phyloP scores from a whole-genome alignment of 208 protist genomes.

The Acanthamoeba healyi region DNA sequence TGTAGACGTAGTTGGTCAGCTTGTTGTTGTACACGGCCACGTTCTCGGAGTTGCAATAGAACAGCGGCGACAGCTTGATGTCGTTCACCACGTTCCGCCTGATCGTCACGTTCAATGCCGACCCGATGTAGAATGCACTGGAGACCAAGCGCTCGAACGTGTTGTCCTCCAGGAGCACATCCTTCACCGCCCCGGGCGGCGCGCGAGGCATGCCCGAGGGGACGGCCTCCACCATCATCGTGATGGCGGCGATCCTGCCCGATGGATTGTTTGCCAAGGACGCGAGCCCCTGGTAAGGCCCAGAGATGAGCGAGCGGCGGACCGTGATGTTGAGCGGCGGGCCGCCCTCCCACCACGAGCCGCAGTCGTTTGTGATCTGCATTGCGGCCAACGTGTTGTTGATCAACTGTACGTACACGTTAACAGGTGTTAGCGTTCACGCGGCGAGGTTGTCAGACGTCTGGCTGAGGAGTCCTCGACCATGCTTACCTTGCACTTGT shows the following conservation, averaged over 20 bases:
- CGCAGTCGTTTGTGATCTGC: conserved; percentile 14
- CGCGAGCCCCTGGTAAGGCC: not conserved
- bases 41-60: not conserved
- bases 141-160: not conserved
- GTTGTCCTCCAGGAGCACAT: not conserved
- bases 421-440: no score
- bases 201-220: conserved; percentile 9
- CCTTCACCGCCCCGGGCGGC: not conserved
- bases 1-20: not conserved
- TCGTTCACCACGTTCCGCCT: not conserved
- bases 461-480: no score
- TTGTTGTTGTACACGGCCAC: conserved; percentile 16
- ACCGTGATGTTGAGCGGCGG: conserved; percentile 5
- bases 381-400: not conserved
- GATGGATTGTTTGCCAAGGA: not conserved
- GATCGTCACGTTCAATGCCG: conserved; percentile 3
- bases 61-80: not conserved
- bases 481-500: not conserved
- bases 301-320: not conserved
- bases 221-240: not conserved
- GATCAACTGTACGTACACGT: not conserved
- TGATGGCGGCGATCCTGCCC: not conserved
- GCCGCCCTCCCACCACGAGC: not conserved
- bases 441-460: no score
- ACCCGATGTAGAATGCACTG: not conserved